Percentiles rank a stretch among this genome's conserved stretches.
Evolutionary conservation across 176 grass and related monocot species (phyloP).

Genomic region (Aegilops bicornis): DNA sequence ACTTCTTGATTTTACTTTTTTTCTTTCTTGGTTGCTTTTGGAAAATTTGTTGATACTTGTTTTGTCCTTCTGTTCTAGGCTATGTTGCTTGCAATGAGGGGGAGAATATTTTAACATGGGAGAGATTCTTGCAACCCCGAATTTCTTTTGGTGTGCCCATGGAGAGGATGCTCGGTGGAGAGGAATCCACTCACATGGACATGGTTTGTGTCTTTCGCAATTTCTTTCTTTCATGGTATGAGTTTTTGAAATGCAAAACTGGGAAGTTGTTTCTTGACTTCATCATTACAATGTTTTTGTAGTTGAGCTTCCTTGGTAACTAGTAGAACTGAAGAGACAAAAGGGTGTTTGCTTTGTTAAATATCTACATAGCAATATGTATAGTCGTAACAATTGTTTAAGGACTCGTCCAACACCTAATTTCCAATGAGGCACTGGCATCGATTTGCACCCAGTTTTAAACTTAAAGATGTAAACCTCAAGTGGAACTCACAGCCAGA

Average conservation of each 20-base stretch:
- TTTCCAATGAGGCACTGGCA: neutral
- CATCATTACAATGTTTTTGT: neutral
- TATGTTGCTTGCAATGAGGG: slow-evolving; percentile 78
- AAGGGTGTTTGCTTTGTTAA: neutral
- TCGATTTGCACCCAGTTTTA: neutral
- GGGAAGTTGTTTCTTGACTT: neutral
- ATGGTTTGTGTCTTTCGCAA: slow-evolving; percentile 39
- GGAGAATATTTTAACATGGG: slow-evolving; percentile 91
- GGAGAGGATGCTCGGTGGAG: slow-evolving; percentile 62
- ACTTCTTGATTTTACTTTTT: slow-evolving; percentile 15
- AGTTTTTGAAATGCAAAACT: neutral
- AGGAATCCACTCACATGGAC: slow-evolving; percentile 47
- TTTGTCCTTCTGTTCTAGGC: slow-evolving; percentile 38
- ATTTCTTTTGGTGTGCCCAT: slow-evolving; percentile 79
- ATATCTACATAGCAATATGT: neutral
- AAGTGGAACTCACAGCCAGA: neutral
- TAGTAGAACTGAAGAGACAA: neutral
- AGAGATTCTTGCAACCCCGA: slow-evolving; percentile 70
- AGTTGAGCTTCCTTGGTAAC: neutral
- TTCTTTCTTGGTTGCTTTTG: slow-evolving; percentile 10
- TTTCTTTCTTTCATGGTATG: too few species aligned
- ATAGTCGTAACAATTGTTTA: neutral
- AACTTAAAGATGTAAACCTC: neutral
- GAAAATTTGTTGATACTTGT: neutral
- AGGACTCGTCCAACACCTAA: neutral